A percentile compares a stretch with the other conserved stretches of the same genome.
Conservation (phyloP, 768 basidiomycete species). For the Mycena vulgaris region DNA sequence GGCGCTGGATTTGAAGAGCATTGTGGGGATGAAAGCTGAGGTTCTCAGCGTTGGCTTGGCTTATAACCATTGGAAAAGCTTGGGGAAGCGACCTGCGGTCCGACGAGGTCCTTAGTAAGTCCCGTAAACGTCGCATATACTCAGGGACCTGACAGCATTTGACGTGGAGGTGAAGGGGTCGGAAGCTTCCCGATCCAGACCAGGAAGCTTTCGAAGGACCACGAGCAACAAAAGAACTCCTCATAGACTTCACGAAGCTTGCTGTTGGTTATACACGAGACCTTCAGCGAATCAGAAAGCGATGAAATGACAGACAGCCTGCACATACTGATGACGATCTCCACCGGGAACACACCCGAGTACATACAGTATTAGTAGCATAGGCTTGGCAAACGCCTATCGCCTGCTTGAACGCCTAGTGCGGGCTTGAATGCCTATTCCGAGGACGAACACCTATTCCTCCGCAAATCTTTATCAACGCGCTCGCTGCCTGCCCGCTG, state of each 20-base stretch:
- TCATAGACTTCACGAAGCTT: slow-evolving; percentile 16
- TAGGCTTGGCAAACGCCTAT: no score
- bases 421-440: no score
- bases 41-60: slow-evolving; percentile 13
- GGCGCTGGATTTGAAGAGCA: slow-evolving; percentile 23
- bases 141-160: slow-evolving; percentile 5
- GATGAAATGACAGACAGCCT: slow-evolving; percentile 18
- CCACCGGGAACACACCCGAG: no score
- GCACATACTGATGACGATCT: no score
- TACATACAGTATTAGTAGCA: no score
- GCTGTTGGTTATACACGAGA: slow-evolving; percentile 4
- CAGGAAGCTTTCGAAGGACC: slow-evolving; percentile 17
- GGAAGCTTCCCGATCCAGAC: slow-evolving; percentile 18
- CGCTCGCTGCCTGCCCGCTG: no score
- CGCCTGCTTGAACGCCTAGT: no score
- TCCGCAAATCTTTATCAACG: no score
- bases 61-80: slow-evolving; percentile 20
- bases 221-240: slow-evolving; percentile 16
- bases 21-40: slow-evolving; percentile 20
- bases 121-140: slow-evolving; percentile 20
- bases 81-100: slow-evolving; percentile 14
- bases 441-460: no score
- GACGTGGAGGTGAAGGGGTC: slow-evolving; percentile 12
- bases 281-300: slow-evolving; percentile 20
- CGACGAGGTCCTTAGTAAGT: slow-evolving; percentile 15